phyloP scores from a whole-genome alignment of 164 flowering plant genomes.

The Echeveria elegans region DNA sequence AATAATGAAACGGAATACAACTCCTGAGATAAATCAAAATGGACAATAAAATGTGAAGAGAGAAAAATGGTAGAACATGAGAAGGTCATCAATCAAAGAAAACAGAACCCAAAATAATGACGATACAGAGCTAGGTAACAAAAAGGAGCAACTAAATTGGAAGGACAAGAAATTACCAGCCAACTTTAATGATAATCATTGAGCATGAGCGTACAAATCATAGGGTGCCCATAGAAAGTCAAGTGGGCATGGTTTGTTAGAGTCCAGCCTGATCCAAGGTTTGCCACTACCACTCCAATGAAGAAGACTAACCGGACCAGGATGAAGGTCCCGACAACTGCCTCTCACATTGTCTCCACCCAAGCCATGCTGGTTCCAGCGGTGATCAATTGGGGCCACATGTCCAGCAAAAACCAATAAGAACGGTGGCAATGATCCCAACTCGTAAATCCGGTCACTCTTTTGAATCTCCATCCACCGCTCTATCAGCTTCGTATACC shows the following conservation, averaged over 20 bases:
- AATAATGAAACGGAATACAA: neutral
- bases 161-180: neutral
- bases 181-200: conserved; percentile 5
- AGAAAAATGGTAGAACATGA: conserved; percentile 20
- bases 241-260: conserved; percentile 63
- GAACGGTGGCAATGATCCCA: conserved; percentile 92
- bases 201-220: conserved; percentile 56
- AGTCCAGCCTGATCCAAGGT: conserved; percentile 88
- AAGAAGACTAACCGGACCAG: conserved; percentile 82
- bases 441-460: conserved; percentile 77
- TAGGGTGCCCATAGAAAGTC: conserved; percentile 83
- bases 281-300: conserved; percentile 99
- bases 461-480: conserved; percentile 96
- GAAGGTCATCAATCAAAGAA: conserved; percentile 41
- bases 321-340: conserved; percentile 82
- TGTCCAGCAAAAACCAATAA: conserved; percentile 81
- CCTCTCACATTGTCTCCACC: conserved; percentile 92
- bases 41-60: neutral
- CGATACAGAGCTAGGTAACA: neutral
- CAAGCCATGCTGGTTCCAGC: conserved; percentile 96
- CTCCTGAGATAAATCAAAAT: neutral
- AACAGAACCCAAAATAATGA: conserved; percentile 9
- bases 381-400: conserved; percentile 89
- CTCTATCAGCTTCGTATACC: conserved; percentile 73
- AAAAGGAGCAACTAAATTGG: neutral